phyloP scores from a whole-genome alignment of 2,329 filamentous ascomycete species.

The Colletotrichum navitas region DNA sequence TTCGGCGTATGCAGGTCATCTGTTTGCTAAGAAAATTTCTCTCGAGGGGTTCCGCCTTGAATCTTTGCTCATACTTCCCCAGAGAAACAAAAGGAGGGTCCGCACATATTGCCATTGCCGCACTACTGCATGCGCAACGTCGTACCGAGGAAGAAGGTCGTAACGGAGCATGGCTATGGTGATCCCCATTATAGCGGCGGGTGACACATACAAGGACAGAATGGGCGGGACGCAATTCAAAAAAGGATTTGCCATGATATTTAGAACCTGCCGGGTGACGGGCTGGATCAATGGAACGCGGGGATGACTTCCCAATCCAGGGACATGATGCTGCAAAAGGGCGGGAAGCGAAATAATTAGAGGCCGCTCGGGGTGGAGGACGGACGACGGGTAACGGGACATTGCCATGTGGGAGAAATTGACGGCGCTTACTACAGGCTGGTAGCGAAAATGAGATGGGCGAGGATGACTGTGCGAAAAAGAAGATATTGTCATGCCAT shows the following conservation, averaged over 20 bases:
- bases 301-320: conserved; percentile 39
- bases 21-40: conserved; percentile 25
- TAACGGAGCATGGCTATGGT: conserved; percentile 5
- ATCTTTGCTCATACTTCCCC: conserved; percentile 1
- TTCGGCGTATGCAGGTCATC: conserved; percentile 17
- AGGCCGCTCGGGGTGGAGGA: conserved; percentile 32
- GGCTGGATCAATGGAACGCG: conserved; percentile 34
- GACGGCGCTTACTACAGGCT: conserved; percentile 12
- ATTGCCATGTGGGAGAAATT: conserved; percentile 19
- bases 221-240: conserved; percentile 23
- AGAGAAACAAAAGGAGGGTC: conserved; percentile 34
- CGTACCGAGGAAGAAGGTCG: conserved; percentile 31
- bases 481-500: neutral
- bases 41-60: conserved; percentile 1
- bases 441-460: conserved; percentile 18
- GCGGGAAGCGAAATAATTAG: conserved; percentile 38
- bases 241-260: conserved; percentile 26
- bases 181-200: conserved; percentile 15
- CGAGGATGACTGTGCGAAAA: neutral
- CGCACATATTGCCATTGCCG: conserved; percentile 26
- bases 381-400: conserved; percentile 10
- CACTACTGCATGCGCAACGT: conserved; percentile 21
- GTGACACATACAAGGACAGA: conserved; percentile 10
- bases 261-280: conserved; percentile 16
- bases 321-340: conserved; percentile 29